Evolutionary conservation across 2,329 filamentous ascomycete genomes (phyloP).

Genomic region (Plectosphaerella plurivora): DNA sequence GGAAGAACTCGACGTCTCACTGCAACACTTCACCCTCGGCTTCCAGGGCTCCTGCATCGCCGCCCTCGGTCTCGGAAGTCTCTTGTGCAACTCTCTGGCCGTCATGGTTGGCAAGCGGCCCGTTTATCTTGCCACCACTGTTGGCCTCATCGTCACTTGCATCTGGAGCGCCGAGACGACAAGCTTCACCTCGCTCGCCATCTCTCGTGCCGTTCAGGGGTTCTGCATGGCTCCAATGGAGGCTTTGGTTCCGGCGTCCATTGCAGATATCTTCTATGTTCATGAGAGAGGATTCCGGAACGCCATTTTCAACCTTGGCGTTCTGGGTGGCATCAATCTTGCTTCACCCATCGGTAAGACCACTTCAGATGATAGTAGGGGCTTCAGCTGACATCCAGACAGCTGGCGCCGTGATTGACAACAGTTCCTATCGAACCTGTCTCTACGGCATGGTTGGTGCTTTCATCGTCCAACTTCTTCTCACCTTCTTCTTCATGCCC

Average conservation of each 20-base stretch:
- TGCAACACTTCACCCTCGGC: slow-evolving; percentile 26
- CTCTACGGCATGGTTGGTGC: slow-evolving; percentile 35
- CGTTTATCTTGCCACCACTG: slow-evolving; percentile 25
- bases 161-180: slow-evolving; percentile 27
- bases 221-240: slow-evolving; percentile 33
- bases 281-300: slow-evolving; percentile 34
- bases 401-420: slow-evolving; percentile 33
- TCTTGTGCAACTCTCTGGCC: slow-evolving; percentile 28
- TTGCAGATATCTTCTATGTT: slow-evolving; percentile 37
- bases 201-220: slow-evolving; percentile 25
- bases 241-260: slow-evolving; percentile 31
- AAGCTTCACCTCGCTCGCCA: slow-evolving; percentile 23
- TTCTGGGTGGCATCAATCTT: slow-evolving; percentile 35
- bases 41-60: slow-evolving; percentile 28
- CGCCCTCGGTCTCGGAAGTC: slow-evolving; percentile 26
- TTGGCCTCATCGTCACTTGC: slow-evolving; percentile 26
- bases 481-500: slow-evolving; percentile 37
- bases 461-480: slow-evolving; percentile 27
- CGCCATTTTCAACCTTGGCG: slow-evolving; percentile 34
- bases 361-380: too few relatives aligned
- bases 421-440: slow-evolving; percentile 24
- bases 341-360: slow-evolving; percentile 30
- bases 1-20: slow-evolving; percentile 21
- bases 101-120: slow-evolving; percentile 32
- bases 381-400: too few relatives aligned